phyloP scores from a whole-genome alignment of 1,284 basidiomycete species.

The Tilletia indica region DNA sequence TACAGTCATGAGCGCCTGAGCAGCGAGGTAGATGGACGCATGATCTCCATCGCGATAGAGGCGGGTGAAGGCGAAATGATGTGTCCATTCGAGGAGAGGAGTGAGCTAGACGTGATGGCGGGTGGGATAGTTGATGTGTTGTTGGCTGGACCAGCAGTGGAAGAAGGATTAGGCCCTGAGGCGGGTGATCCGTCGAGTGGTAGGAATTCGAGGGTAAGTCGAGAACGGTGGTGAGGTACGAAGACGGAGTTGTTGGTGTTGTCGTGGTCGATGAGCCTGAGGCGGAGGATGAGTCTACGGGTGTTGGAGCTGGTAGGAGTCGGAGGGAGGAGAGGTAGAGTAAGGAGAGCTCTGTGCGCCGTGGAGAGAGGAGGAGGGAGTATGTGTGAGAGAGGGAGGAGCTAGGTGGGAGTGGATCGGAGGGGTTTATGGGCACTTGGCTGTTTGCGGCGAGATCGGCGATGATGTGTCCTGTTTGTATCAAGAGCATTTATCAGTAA shows the following conservation, averaged over 20 bases:
- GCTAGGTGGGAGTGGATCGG: background rate
- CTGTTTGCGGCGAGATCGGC: constrained; percentile 50
- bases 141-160: background rate
- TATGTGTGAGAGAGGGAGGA: constrained; percentile 69
- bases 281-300: background rate
- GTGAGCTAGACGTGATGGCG: constrained; percentile 7
- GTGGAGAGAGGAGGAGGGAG: constrained; percentile 84
- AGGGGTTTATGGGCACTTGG: constrained; percentile 21
- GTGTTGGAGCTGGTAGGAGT: background rate
- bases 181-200: constrained; percentile 63
- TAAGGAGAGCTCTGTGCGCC: constrained; percentile 73
- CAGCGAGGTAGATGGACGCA: constrained; percentile 81
- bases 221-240: constrained; percentile 26
- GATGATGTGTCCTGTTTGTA: constrained; percentile 75
- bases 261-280: background rate
- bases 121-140: background rate
- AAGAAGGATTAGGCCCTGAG: background rate
- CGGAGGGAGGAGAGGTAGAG: constrained; percentile 34
- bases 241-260: background rate
- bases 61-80: constrained; percentile 37
- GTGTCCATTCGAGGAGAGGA: constrained; percentile 45
- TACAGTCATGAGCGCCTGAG: constrained; percentile 78
- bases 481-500: no score
- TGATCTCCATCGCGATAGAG: constrained; percentile 81
- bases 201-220: constrained; percentile 88